Base-by-base conservation (phyloP, 495 filamentous ascomycete genomes). In the Penicillium simplicissimum region DNA sequence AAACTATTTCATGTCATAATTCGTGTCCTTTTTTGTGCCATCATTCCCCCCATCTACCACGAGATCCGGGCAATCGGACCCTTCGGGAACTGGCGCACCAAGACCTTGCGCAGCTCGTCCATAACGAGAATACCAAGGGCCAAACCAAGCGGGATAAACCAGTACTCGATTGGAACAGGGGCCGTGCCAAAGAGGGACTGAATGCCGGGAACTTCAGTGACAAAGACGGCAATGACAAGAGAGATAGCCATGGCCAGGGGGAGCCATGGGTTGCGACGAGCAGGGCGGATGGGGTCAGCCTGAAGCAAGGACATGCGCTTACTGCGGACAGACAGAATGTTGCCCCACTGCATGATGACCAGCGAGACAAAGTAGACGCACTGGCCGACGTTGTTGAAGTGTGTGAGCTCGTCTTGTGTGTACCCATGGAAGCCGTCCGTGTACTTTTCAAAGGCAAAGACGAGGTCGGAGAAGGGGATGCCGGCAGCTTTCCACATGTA, bases 331-430 rank as follows among this genome's bases (percentile, higher is more conserved):
- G 74, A 71, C 3, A 83, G 72, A 23, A 83, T 76, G 51, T 83
- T 82, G 34, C 78, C 79, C 81, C 79, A 83, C 58, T 82, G 80
- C 63, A 81, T 72, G 56, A 79, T 76, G 8, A 92, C 87, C 9
- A 92, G 74, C n/a, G 82, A 89, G 34, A 90, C 82, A 62, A 92
- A 91, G 64, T 91, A 91, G 37, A 91, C 84, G 25, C 81, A 85
- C 31, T 82, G 85, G 21, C 85, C 87, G 47, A 81, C 78, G 42
- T 67, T 73, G 66, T 76, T 79, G 75, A 81, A 80, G 37, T 73
- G 54, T 14, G 61, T 71, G 7, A 82, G 64, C 58, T 83, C 52
- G 17, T 74, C 75, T 23, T 68, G 35, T 0, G 74, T 70, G 60
- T 83, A 82, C 8, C 79, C 81, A 62, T 82, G 71, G 68, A 83